phyloP scores from a whole-genome alignment of 75 land plant species.

The Sequoiadendron giganteum region DNA sequence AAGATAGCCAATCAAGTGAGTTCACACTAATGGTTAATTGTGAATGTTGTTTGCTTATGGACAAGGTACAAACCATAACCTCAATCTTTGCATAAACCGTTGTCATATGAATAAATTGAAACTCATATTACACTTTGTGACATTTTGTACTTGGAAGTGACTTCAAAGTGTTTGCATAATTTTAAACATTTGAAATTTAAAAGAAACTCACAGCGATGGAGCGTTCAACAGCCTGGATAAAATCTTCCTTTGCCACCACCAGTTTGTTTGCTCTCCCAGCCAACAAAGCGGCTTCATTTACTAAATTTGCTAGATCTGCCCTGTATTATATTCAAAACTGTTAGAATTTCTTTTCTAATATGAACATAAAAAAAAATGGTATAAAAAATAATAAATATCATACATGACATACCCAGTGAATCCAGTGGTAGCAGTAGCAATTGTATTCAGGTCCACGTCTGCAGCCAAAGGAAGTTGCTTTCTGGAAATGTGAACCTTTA shows the following conservation, averaged over 20 bases:
- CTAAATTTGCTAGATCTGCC: slow-evolving; percentile 98
- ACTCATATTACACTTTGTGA: not conserved
- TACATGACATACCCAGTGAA: slow-evolving; percentile 79
- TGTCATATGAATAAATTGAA: not conserved
- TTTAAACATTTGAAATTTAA: not conserved
- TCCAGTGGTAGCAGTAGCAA: slow-evolving; percentile 95
- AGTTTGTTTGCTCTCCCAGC: slow-evolving; percentile 88
- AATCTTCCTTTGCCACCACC: slow-evolving; percentile 81
- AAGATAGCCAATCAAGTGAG: too few species aligned
- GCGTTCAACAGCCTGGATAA: slow-evolving; percentile 90
- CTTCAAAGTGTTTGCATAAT: not conserved
- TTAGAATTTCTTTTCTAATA: not conserved
- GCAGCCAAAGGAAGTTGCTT: slow-evolving; percentile 84
- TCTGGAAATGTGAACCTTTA: slow-evolving; percentile 83
- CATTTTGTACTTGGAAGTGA: not conserved
- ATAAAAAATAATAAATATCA: not conserved
- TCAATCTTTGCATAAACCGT: too few species aligned
- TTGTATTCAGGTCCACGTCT: slow-evolving; percentile 71
- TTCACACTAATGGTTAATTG: too few species aligned
- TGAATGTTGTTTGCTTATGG: too few species aligned
- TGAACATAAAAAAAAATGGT: slow-evolving; percentile 11
- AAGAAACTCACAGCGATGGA: slow-evolving; percentile 72
- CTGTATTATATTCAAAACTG: slow-evolving; percentile 40
- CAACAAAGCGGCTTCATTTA: slow-evolving; percentile 96
- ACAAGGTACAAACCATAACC: too few species aligned